Evolutionary conservation across 768 basidiomycete species (phyloP).

Genomic region (Leccinum barrowsii): DNA sequence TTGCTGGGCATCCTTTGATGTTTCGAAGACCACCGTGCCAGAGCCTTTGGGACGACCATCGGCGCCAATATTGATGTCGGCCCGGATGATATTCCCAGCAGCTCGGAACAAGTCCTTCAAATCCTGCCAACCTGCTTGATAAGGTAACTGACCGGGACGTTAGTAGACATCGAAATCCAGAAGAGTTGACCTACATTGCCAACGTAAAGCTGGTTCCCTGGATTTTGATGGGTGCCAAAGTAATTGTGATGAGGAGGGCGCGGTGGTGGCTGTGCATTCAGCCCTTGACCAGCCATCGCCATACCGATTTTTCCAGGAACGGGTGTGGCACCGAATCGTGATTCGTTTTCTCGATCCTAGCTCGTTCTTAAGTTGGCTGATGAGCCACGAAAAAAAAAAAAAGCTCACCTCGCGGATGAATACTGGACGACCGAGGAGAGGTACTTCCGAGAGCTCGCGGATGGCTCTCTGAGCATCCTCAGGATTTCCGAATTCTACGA

Average conservation of each 20-base stretch:
- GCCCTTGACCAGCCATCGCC: slow-evolving; percentile 91
- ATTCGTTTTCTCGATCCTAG: slow-evolving; percentile 95
- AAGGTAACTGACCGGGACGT: slow-evolving; percentile 62
- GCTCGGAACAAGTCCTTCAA: slow-evolving; percentile 95
- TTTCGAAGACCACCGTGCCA: slow-evolving; percentile 96
- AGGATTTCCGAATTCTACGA: slow-evolving; percentile 89
- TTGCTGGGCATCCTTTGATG: slow-evolving; percentile 82
- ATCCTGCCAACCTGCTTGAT: slow-evolving; percentile 99
- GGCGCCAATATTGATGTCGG: slow-evolving; percentile 91
- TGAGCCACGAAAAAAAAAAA: neutral
- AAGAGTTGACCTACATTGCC: slow-evolving; percentile 65
- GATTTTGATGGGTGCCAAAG: slow-evolving; percentile 52
- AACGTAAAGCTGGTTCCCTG: slow-evolving; percentile 91
- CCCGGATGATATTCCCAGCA: slow-evolving; percentile 91
- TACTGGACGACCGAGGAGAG: slow-evolving; percentile 89
- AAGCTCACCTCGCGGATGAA: slow-evolving; percentile 87
- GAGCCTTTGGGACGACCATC: slow-evolving; percentile 95
- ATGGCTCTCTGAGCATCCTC: slow-evolving; percentile 91
- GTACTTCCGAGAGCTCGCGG: slow-evolving; percentile 83
- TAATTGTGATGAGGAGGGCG: slow-evolving; percentile 79
- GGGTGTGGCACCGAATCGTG: slow-evolving; percentile 92
- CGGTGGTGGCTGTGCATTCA: slow-evolving; percentile 75
- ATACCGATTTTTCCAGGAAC: slow-evolving; percentile 95
- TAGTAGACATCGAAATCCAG: neutral
- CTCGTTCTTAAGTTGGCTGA: neutral